Conservation (phyloP, 2,329 filamentous ascomycete species). For the Arthroderma sp. region DNA sequence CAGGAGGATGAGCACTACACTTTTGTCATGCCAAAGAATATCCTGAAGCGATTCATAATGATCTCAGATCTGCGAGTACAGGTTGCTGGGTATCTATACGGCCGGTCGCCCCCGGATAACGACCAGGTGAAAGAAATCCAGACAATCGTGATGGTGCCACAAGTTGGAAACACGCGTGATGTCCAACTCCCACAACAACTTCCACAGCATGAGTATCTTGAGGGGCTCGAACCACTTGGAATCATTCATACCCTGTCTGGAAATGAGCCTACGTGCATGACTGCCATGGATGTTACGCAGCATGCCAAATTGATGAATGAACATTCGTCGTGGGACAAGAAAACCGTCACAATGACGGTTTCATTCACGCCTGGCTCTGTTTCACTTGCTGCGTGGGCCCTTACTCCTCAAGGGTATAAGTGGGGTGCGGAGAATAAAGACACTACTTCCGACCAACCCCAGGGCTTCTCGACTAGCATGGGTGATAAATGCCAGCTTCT, state of each 20-base stretch:
- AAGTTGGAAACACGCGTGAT: conserved; percentile 85
- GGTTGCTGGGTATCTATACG: conserved; percentile 91
- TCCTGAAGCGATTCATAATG: conserved; percentile 94
- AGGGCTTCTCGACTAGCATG: conserved; percentile 83
- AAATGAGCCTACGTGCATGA: conserved; percentile 94
- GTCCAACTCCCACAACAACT: conserved; percentile 81
- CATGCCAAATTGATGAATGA: conserved; percentile 80
- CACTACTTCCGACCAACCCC: conserved; percentile 77
- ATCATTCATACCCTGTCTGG: conserved; percentile 92
- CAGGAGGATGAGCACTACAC: conserved; percentile 78
- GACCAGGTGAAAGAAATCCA: conserved; percentile 93
- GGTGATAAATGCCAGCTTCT: conserved; percentile 92
- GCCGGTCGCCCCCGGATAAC: conserved; percentile 82
- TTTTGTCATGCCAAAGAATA: conserved; percentile 98
- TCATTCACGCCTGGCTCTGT: conserved; percentile 95
- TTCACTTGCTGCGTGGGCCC: conserved; percentile 81
- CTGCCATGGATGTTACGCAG: conserved; percentile 82
- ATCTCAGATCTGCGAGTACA: conserved; percentile 94
- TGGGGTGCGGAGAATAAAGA: conserved; percentile 98
- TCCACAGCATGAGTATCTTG: conserved; percentile 82
- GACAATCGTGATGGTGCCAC: conserved; percentile 93
- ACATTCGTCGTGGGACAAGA: conserved; percentile 71
- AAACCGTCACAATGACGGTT: conserved; percentile 87
- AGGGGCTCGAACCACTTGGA: conserved; percentile 76
- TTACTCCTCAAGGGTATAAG: conserved; percentile 84